A percentile compares a stretch with the other conserved stretches of the same genome.
Evolutionary conservation across 345 rosid genomes (phyloP).

Genomic region (Citrus trifoliata): DNA sequence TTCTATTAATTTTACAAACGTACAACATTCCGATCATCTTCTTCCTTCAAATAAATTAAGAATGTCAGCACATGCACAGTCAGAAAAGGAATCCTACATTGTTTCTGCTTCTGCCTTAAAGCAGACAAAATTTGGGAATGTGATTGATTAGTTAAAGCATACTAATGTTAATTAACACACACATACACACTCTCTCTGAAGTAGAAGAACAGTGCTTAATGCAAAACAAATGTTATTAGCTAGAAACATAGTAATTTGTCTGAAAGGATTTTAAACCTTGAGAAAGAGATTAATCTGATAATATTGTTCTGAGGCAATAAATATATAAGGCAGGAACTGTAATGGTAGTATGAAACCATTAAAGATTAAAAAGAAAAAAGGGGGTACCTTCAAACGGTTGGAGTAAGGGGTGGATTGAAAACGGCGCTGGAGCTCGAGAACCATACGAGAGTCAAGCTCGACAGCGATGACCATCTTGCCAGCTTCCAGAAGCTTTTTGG

Average conservation of each 20-base stretch:
- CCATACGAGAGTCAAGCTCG: constrained; percentile 90
- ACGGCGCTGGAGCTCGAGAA: constrained; percentile 86
- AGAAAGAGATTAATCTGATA: background rate
- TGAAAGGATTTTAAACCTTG: background rate
- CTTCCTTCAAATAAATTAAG: background rate
- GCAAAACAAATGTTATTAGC: background rate
- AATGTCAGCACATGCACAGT: background rate
- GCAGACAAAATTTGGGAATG: background rate
- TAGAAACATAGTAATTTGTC: no score
- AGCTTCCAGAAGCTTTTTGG: constrained; percentile 86
- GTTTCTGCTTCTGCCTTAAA: background rate
- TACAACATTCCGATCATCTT: background rate
- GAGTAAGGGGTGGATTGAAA: constrained; percentile 79
- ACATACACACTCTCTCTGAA: background rate
- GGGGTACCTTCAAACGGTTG: constrained; percentile 50
- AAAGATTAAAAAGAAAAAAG: no score
- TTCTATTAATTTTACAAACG: background rate
- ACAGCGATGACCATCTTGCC: constrained; percentile 82
- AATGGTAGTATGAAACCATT: background rate
- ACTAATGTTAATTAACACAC: background rate
- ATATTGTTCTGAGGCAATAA: background rate
- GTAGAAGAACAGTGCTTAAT: background rate
- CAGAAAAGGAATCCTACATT: no score
- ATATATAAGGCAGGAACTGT: no score
- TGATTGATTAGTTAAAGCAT: background rate